Percentiles rank a stretch among this genome's conserved stretches.
These are phyloP conservation scores for Pseudonectria foliicola DNA, from an alignment of 2,329 filamentous ascomycete species.

Conservation along the genomic window DNA sequence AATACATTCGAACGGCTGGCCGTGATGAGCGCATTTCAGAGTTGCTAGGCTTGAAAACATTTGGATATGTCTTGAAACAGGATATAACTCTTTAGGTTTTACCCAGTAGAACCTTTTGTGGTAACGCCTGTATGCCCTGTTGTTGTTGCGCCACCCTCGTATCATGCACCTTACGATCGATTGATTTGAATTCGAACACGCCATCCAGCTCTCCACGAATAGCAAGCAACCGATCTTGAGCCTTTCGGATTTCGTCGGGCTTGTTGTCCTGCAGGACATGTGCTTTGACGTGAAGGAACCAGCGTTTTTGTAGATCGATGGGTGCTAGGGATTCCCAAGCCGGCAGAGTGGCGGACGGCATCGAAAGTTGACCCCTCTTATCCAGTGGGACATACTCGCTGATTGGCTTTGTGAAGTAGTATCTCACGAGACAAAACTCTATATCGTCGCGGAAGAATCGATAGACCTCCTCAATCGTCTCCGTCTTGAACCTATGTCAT, in stretches of 20 bases:
- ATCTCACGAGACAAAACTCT: constrained; percentile 45
- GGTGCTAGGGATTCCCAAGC: constrained; percentile 40
- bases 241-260: constrained; percentile 50
- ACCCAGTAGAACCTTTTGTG: constrained; percentile 30
- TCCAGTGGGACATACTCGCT: constrained; percentile 28
- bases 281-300: constrained; percentile 49
- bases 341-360: constrained; percentile 30
- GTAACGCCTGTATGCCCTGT: constrained; percentile 31
- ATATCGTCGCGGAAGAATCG: constrained; percentile 47
- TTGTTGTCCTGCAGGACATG: constrained; percentile 50
- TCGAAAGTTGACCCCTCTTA: constrained; percentile 6
- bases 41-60: no score
- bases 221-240: constrained; percentile 42
- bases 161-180: constrained; percentile 48
- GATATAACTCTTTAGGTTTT: constrained; percentile 19
- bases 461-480: constrained; percentile 47
- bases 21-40: no score
- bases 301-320: constrained; percentile 42
- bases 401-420: constrained; percentile 34
- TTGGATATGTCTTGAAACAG: no score
- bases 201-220: constrained; percentile 42
- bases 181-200: constrained; percentile 43
- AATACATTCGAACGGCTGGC: no score
- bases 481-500: constrained; percentile 40
- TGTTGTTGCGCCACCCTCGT: constrained; percentile 37